Conservation (phyloP, 2,329 filamentous ascomycete species). For the Calonectria fujianensis region DNA sequence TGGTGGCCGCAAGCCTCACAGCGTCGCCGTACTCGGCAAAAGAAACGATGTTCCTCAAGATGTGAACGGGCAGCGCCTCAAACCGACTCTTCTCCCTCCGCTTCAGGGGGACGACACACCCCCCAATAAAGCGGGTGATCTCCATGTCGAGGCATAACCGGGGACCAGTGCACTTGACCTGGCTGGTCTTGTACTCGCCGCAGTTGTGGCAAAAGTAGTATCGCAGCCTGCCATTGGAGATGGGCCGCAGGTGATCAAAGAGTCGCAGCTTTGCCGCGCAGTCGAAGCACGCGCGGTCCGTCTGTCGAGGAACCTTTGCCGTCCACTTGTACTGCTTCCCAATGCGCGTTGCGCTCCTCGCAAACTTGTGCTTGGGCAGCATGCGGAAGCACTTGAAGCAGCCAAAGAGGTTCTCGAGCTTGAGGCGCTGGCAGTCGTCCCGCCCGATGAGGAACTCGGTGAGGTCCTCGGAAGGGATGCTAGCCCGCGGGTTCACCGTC, state of each 20-base stretch:
- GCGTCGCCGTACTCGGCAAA: conserved; percentile 39
- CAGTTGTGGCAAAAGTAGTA: conserved; percentile 53
- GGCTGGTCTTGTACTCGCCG: conserved; percentile 40
- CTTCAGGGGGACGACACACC: background rate
- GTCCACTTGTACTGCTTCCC: background rate
- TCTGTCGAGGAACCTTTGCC: background rate
- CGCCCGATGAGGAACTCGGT: conserved; percentile 30
- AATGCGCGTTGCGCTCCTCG: background rate
- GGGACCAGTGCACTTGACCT: conserved; percentile 38
- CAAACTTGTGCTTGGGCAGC: conserved; percentile 43
- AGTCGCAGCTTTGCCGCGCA: conserved; percentile 38
- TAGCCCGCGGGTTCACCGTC: conserved; percentile 29
- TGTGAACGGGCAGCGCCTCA: conserved; percentile 39
- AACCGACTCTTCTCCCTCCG: background rate
- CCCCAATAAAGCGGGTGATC: background rate
- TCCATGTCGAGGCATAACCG: background rate
- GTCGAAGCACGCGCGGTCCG: conserved; percentile 44
- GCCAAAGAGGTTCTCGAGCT: conserved; percentile 32
- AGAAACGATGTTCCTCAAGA: conserved; percentile 39
- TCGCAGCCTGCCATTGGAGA: conserved; percentile 32
- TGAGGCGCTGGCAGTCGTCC: conserved; percentile 26
- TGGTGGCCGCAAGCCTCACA: conserved; percentile 30
- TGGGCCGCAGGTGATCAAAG: conserved; percentile 27
- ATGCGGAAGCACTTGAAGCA: conserved; percentile 46
- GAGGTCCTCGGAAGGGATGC: background rate